Percentiles rank a stretch among this genome's conserved stretches.
Evolutionary conservation across 371 early-diverging fungal species (phyloP).

Genomic region (Smittium culicis): DNA sequence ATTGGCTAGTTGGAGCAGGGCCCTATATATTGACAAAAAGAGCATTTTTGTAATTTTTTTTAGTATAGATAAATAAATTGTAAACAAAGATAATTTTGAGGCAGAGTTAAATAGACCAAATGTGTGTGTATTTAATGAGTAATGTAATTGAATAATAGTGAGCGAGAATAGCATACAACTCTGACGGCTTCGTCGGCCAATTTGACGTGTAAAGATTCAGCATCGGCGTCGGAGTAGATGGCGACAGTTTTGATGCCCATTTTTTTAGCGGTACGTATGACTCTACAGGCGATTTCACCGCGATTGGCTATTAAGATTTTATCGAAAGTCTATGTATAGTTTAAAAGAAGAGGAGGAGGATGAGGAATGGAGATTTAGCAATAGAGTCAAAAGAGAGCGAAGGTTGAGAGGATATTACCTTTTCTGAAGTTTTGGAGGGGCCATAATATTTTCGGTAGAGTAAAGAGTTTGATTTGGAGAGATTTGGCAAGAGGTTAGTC

Average conservation of each 20-base stretch:
- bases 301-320: conserved; percentile 80
- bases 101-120: too few species aligned
- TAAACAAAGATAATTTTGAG: not conserved
- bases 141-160: too few species aligned
- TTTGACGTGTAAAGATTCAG: conserved; percentile 60
- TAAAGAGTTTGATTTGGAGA: not conserved
- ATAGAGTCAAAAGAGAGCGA: too few species aligned
- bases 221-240: conserved; percentile 88
- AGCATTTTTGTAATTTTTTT: conserved; percentile 68
- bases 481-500: not conserved
- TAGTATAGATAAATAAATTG: not conserved
- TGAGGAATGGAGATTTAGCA: too few species aligned
- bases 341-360: too few species aligned
- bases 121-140: too few species aligned
- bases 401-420: too few species aligned
- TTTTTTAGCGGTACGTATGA: conserved; percentile 69
- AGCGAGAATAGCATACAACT: not conserved
- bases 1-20: conserved; percentile 65
- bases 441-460: conserved; percentile 3
- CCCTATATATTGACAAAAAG: conserved; percentile 70
- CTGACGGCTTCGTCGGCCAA: conserved; percentile 75
- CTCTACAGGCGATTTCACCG: conserved; percentile 82
- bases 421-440: conserved; percentile 13
- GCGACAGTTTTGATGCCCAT: conserved; percentile 92
- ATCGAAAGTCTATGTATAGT: conserved; percentile 54